Evolutionary conservation across 768 basidiomycete genomes (phyloP).

Genomic region (Rhodotorula paludigena): DNA sequence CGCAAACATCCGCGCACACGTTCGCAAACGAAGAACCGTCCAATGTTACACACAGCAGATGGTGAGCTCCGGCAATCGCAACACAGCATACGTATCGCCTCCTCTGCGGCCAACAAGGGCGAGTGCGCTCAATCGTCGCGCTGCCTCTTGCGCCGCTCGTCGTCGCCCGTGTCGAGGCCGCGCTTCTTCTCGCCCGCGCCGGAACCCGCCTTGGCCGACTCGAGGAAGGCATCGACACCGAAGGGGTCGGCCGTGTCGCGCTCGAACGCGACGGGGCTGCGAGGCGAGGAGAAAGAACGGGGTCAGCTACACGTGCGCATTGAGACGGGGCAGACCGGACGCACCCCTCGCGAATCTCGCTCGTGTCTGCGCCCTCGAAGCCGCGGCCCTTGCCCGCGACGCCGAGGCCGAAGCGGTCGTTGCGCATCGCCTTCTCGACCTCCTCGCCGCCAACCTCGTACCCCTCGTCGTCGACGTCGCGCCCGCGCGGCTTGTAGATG

Average conservation of each 20-base stretch:
- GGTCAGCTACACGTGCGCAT: not conserved
- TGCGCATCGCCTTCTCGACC: slow-evolving; percentile 79
- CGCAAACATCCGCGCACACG: no score
- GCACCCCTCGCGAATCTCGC: slow-evolving; percentile 54
- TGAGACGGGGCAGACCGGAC: slow-evolving; percentile 1
- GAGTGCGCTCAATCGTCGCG: slow-evolving; percentile 24
- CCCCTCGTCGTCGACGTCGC: slow-evolving; percentile 76
- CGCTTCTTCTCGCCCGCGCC: slow-evolving; percentile 52
- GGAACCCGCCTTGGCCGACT: slow-evolving; percentile 94
- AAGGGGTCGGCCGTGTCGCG: slow-evolving; percentile 97
- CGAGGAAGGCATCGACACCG: slow-evolving; percentile 92
- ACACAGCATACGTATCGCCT: no score
- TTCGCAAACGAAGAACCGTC: no score
- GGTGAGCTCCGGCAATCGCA: not conserved
- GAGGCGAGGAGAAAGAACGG: slow-evolving; percentile 46
- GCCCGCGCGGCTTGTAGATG: slow-evolving; percentile 95
- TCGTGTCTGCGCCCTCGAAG: slow-evolving; percentile 83
- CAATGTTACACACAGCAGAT: no score
- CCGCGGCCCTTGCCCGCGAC: slow-evolving; percentile 59
- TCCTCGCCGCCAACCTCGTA: slow-evolving; percentile 93
- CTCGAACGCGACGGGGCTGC: slow-evolving; percentile 97
- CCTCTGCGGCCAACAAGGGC: no score
- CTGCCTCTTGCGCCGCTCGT: slow-evolving; percentile 29
- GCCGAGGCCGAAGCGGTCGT: slow-evolving; percentile 89
- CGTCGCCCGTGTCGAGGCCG: slow-evolving; percentile 39